Percentiles rank a stretch among this genome's conserved stretches.
Conservation (phyloP, 192 early-diverging fungal species). For the Backusella parvicylindrica region DNA sequence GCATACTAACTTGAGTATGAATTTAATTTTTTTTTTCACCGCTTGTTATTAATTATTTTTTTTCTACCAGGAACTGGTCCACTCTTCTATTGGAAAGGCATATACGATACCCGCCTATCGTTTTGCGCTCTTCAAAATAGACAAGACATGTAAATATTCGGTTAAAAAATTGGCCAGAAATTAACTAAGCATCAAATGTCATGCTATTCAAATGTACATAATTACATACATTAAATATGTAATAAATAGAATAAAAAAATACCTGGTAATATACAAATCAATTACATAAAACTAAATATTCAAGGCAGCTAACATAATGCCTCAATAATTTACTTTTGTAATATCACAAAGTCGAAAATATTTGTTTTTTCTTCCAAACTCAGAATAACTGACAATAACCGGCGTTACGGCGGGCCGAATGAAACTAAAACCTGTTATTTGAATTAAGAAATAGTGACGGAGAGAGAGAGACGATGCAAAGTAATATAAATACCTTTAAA, state of each 20-base stretch:
- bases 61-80: neutral
- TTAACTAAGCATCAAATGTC: neutral
- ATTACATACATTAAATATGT: neutral
- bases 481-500: neutral
- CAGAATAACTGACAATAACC: neutral
- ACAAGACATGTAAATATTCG: neutral
- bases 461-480: neutral
- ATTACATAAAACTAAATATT: neutral
- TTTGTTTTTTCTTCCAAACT: neutral
- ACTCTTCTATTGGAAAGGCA: neutral
- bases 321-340: neutral
- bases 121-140: neutral
- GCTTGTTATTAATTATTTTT: neutral
- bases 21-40: neutral
- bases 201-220: neutral
- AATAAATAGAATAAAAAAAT: neutral
- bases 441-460: neutral
- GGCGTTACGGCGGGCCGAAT: neutral
- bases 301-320: neutral
- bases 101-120: neutral
- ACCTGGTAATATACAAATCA: neutral
- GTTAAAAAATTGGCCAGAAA: neutral
- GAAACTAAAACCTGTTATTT: constrained; percentile 1
- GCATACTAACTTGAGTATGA: neutral
- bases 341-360: neutral